These are phyloP conservation scores for Alternaria ventricosa DNA, from an alignment of 2,329 filamentous ascomycete genomes.

Conservation along the genomic window DNA sequence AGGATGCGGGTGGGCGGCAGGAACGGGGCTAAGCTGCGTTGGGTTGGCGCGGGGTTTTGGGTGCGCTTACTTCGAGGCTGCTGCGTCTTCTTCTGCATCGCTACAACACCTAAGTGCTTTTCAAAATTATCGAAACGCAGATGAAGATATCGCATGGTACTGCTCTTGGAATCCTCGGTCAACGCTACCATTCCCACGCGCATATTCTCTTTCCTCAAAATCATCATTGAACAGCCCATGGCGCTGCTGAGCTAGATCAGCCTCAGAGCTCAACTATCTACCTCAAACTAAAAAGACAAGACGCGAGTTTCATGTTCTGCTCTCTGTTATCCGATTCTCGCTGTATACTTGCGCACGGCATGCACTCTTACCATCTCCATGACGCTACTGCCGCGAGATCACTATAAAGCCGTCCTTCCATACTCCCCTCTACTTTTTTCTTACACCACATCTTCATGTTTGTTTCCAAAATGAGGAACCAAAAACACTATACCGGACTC, in stretches of 20 bases:
- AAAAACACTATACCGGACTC: too few relatives aligned
- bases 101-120: background rate
- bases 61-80: background rate
- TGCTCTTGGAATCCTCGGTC: too few relatives aligned
- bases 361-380: background rate
- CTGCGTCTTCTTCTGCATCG: background rate
- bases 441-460: background rate
- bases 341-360: background rate
- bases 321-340: background rate
- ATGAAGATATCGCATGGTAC: too few relatives aligned
- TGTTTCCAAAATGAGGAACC: background rate
- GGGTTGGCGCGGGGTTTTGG: background rate
- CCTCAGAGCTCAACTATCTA: too few relatives aligned
- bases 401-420: background rate
- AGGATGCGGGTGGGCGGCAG: background rate
- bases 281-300: too few relatives aligned
- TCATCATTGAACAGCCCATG: background rate
- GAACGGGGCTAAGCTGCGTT: background rate
- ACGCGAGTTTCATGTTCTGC: background rate
- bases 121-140: background rate
- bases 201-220: background rate
- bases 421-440: background rate
- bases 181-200: background rate
- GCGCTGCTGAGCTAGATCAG: background rate
- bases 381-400: background rate